These are phyloP conservation scores for Plasmopara viticola DNA, from an alignment of 352 stramenopile species.

Conservation along the genomic window DNA sequence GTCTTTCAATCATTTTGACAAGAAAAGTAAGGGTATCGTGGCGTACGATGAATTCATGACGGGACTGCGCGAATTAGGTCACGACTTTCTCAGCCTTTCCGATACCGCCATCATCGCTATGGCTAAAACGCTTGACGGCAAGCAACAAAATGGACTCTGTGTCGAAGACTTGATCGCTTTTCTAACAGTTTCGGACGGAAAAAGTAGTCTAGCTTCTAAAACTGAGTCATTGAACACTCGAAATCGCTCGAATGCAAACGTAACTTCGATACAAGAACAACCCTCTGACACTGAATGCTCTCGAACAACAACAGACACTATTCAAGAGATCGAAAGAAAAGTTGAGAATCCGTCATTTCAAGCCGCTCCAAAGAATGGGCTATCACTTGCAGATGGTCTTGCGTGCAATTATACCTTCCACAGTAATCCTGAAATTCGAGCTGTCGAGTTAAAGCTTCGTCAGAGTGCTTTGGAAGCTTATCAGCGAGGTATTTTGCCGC, in stretches of 20 bases:
- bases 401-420: constrained; percentile 83
- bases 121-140: constrained; percentile 31
- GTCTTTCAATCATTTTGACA: constrained; percentile 79
- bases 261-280: background rate
- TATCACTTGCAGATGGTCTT: constrained; percentile 7
- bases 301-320: constrained; percentile 5
- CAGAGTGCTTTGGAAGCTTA: constrained; percentile 65
- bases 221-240: background rate
- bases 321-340: constrained; percentile 5
- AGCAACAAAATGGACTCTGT: constrained; percentile 25
- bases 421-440: constrained; percentile 67
- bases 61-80: constrained; percentile 34
- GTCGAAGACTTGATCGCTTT: constrained; percentile 40
- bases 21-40: constrained; percentile 47
- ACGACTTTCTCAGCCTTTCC: constrained; percentile 30
- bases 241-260: too few relatives aligned
- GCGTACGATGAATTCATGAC: constrained; percentile 47
- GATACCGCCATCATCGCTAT: constrained; percentile 28
- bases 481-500: constrained; percentile 56
- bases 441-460: constrained; percentile 83
- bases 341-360: background rate
- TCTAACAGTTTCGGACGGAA: constrained; percentile 2
- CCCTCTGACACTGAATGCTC: constrained; percentile 15
- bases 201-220: constrained; percentile 14
- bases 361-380: background rate